Percentiles rank a stretch among this genome's conserved stretches.
Evolutionary conservation across 2,329 filamentous ascomycete species (phyloP).

Genomic region (Penicillium sp.): DNA sequence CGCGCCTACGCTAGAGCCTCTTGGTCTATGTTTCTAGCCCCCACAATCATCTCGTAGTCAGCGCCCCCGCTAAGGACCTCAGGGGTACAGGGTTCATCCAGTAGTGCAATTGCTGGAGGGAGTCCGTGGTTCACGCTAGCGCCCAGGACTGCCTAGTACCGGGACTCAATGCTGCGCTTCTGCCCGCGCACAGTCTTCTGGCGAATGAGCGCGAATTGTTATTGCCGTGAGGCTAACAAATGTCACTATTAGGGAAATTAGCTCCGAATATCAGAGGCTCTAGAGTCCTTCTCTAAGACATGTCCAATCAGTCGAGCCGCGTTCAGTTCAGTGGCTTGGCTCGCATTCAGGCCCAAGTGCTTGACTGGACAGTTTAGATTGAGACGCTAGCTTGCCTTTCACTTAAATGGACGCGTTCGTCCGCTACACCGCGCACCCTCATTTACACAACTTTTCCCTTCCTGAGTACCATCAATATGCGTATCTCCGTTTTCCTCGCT

Average conservation of each 20-base stretch:
- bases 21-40: background rate
- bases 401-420: background rate
- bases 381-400: background rate
- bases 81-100: background rate
- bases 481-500: slow-evolving; percentile 4
- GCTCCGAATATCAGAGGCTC: background rate
- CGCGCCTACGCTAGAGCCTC: background rate
- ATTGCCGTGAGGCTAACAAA: too few species aligned
- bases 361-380: background rate
- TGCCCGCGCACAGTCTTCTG: background rate
- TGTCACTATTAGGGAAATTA: background rate
- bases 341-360: background rate
- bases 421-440: background rate
- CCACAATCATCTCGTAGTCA: background rate
- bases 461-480: slow-evolving; percentile 3
- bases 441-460: background rate
- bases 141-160: background rate
- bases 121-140: background rate
- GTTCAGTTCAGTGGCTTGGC: background rate
- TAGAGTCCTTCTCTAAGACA: background rate
- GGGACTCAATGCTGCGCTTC: background rate
- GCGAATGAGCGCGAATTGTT: background rate
- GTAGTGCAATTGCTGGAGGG: background rate
- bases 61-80: background rate
- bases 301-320: background rate